These are phyloP conservation scores for Schizochytrium sp. DNA, from an alignment of 108 stramenopile species.

Conservation along the genomic window DNA sequence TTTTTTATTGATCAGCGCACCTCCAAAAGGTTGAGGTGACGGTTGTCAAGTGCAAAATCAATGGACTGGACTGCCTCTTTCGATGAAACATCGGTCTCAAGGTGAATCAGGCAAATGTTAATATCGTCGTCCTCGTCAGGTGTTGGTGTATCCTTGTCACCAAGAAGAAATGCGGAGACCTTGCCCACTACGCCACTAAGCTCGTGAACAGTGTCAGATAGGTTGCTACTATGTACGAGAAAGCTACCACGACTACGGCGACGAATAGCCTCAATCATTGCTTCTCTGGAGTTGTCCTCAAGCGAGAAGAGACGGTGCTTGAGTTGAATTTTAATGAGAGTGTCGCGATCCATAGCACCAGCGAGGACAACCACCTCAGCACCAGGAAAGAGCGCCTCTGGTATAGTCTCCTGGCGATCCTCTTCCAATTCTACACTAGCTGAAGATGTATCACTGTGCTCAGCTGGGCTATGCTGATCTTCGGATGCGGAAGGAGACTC, in stretches of 20 bases:
- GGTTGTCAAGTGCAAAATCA: slow-evolving; percentile 7
- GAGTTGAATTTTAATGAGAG: too few relatives aligned
- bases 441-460: too few relatives aligned
- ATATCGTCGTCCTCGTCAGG: background rate
- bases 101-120: background rate
- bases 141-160: background rate
- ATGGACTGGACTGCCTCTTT: background rate
- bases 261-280: background rate
- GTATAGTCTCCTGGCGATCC: too few relatives aligned
- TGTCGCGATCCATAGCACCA: too few relatives aligned
- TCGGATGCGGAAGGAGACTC: too few relatives aligned
- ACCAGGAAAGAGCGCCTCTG: too few relatives aligned
- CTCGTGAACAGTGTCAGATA: background rate
- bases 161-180: background rate
- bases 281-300: background rate
- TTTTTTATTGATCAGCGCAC: slow-evolving; percentile 4
- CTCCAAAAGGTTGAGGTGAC: slow-evolving; percentile 20
- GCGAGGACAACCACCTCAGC: too few relatives aligned
- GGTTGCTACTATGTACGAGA: background rate
- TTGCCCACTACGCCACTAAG: background rate
- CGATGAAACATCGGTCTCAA: background rate
- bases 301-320: background rate
- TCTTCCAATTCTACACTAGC: too few relatives aligned
- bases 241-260: background rate
- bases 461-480: too few relatives aligned